phyloP scores from a whole-genome alignment of 2,329 filamentous ascomycete genomes.

The Coniochaeta hoffmannii region DNA sequence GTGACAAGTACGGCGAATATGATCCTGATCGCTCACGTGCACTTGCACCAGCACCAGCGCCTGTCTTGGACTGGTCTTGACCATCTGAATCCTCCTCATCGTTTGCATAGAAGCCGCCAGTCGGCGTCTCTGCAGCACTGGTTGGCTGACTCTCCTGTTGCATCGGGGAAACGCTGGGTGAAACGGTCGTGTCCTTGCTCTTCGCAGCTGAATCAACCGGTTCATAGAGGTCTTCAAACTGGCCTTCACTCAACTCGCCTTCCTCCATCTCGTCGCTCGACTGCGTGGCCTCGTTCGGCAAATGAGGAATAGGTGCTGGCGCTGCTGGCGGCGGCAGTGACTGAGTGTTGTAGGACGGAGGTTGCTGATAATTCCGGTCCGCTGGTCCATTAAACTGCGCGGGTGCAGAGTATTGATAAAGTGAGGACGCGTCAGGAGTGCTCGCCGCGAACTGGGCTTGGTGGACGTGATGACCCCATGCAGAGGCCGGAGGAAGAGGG shows the following conservation, averaged over 20 bases:
- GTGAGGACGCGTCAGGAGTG: neutral
- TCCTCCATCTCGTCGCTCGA: slow-evolving; percentile 46
- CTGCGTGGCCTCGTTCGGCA: neutral
- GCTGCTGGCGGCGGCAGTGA: too few relatives aligned
- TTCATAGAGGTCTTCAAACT: slow-evolving; percentile 51
- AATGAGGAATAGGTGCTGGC: neutral
- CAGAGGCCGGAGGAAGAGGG: neutral
- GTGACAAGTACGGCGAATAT: slow-evolving; percentile 45
- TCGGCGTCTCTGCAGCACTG: slow-evolving; percentile 16
- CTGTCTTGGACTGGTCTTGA: slow-evolving; percentile 1
- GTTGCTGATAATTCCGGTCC: neutral
- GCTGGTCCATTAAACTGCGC: neutral
- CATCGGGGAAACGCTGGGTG: neutral
- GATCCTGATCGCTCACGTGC: slow-evolving; percentile 40
- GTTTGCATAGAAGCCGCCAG: slow-evolving; percentile 18
- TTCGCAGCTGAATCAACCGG: slow-evolving; percentile 21
- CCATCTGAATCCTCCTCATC: slow-evolving; percentile 14
- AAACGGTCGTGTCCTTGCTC: neutral
- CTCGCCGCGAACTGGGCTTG: neutral
- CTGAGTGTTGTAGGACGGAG: neutral
- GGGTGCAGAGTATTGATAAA: neutral
- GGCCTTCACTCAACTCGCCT: slow-evolving; percentile 69
- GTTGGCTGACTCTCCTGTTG: slow-evolving; percentile 7
- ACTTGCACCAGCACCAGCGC: neutral
- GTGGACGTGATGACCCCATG: slow-evolving; percentile 8